Conservation (phyloP, 192 early-diverging fungal genomes). For the Coemansia sp. region DNA sequence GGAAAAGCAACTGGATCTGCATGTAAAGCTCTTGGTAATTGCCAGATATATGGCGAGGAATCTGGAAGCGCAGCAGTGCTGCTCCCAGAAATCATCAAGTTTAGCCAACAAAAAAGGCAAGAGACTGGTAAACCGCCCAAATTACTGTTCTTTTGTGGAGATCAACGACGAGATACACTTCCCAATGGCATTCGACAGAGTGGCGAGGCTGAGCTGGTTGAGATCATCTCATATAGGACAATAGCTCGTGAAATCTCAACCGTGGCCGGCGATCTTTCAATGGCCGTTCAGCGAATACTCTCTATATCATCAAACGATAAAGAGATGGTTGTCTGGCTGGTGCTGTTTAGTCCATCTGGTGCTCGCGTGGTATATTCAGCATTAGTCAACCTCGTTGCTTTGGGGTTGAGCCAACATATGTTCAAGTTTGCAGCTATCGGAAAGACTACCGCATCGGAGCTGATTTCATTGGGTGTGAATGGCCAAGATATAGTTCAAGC, state of each 20-base stretch:
- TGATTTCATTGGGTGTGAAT: constrained; percentile 4
- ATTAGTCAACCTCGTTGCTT: constrained; percentile 6
- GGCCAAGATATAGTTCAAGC: constrained; percentile 10
- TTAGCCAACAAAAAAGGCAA: constrained; percentile 7
- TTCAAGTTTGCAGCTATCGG: constrained; percentile 40
- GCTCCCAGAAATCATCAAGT: constrained; percentile 26
- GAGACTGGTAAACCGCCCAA: not conserved
- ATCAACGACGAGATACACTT: constrained; percentile 41
- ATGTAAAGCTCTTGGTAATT: constrained; percentile 4
- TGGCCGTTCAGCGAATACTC: constrained; percentile 9
- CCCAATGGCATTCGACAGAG: constrained; percentile 27
- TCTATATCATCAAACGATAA: no score
- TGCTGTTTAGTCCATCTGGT: constrained; percentile 48
- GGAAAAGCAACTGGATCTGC: constrained; percentile 27
- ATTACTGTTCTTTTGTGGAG: constrained; percentile 39
- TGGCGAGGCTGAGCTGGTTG: constrained; percentile 23
- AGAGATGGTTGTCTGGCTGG: constrained; percentile 26
- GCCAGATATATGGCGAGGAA: constrained; percentile 27
- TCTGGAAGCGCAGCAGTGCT: constrained; percentile 24
- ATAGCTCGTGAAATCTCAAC: constrained; percentile 8
- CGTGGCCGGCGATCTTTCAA: constrained; percentile 11
- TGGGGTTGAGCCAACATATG: not conserved
- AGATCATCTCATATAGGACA: constrained; percentile 31
- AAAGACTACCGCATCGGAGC: constrained; percentile 24
- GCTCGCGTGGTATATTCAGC: constrained; percentile 36